Conservation (phyloP, 73 alveolate genomes). For the Tetrahymena thermophila region DNA sequence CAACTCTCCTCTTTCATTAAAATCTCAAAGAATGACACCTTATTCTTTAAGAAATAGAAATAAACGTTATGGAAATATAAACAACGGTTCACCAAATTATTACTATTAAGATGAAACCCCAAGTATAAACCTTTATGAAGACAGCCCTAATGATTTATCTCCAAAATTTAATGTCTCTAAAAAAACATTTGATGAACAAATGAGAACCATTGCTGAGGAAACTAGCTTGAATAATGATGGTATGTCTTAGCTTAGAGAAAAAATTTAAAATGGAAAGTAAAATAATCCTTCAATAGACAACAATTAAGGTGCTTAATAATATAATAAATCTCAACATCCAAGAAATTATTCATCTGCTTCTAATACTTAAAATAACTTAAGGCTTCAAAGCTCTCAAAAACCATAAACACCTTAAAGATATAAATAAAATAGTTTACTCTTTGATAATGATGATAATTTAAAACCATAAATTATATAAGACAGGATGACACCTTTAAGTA, state of each 20-base stretch:
- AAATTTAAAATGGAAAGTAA: neutral
- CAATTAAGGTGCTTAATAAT: neutral
- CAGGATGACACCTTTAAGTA: neutral
- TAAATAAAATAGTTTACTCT: neutral
- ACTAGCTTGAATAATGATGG: neutral
- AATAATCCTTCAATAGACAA: neutral
- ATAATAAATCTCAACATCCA: neutral
- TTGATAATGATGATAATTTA: neutral
- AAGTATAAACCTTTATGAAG: neutral
- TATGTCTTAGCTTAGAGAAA: neutral
- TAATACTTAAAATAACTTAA: neutral
- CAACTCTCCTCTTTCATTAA: neutral
- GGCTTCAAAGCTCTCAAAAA: neutral
- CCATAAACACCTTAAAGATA: neutral
- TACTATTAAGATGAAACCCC: neutral
- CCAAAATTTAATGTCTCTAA: neutral
- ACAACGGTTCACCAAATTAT: neutral
- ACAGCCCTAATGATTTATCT: neutral
- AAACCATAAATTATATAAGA: neutral
- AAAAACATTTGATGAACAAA: neutral
- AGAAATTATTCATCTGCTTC: neutral
- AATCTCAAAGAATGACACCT: neutral
- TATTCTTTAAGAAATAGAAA: neutral
- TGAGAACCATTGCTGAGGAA: neutral
- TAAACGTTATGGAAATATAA: neutral